phyloP scores from a whole-genome alignment of 495 filamentous ascomycete species.

The Penicillium arizonense region DNA sequence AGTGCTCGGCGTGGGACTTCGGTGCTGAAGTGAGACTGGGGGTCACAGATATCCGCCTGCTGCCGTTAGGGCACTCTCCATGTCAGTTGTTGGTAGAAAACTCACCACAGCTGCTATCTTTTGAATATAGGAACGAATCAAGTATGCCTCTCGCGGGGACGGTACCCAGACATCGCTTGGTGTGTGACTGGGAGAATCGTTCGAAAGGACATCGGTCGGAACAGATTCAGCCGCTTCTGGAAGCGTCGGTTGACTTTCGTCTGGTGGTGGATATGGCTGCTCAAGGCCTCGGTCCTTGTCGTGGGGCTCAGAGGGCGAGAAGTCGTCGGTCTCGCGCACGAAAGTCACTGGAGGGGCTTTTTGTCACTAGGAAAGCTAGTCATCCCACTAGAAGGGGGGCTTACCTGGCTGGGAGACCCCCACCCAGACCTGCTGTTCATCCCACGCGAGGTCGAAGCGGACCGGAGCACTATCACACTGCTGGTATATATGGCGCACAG shows the following conservation, averaged over 20 bases:
- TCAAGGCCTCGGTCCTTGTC: background rate
- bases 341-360: background rate
- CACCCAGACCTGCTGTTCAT: slow-evolving; percentile 33
- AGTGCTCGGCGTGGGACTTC: too few species aligned
- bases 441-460: slow-evolving; percentile 38
- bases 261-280: background rate
- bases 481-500: slow-evolving; percentile 37
- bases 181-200: background rate
- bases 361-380: too few species aligned
- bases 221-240: background rate
- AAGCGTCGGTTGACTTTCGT: background rate
- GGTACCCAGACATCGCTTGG: background rate
- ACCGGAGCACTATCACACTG: slow-evolving; percentile 25
- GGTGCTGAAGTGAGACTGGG: too few species aligned
- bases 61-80: too few species aligned
- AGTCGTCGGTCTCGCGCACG: background rate
- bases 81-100: background rate
- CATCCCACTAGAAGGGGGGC: background rate
- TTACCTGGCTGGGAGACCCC: slow-evolving; percentile 30
- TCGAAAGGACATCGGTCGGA: background rate
- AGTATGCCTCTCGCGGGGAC: background rate
- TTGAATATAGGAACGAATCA: background rate
- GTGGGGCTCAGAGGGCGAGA: background rate
- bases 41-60: too few species aligned
- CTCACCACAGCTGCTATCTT: background rate